Conservation (phyloP, 1,139 yeast species). For the Williopsis jadinii region DNA sequence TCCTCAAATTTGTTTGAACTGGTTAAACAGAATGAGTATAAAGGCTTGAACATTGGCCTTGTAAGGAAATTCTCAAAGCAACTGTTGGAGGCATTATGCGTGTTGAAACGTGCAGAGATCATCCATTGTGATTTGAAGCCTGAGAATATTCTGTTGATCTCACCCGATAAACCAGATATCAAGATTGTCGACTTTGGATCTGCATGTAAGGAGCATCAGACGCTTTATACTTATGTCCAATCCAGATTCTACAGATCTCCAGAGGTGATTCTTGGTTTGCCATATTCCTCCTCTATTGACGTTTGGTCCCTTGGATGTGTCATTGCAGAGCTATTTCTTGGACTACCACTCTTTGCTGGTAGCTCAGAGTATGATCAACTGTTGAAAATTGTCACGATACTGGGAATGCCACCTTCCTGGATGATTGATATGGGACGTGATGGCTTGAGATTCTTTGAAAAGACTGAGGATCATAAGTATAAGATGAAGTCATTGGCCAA, state of each 20-base stretch:
- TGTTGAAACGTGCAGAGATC: slow-evolving; percentile 74
- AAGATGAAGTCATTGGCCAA: slow-evolving; percentile 49
- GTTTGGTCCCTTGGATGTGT: slow-evolving; percentile 99
- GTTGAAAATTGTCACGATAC: slow-evolving; percentile 71
- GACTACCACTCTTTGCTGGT: slow-evolving; percentile 94
- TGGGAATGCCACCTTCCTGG: slow-evolving; percentile 89
- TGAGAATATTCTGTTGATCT: slow-evolving; percentile 78
- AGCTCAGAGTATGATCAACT: slow-evolving; percentile 90
- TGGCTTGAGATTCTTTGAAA: slow-evolving; percentile 61
- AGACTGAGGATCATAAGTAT: slow-evolving; percentile 33
- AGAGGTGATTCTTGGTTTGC: slow-evolving; percentile 86
- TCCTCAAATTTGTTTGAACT: slow-evolving; percentile 87
- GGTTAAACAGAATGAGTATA: slow-evolving; percentile 88
- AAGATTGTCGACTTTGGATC: slow-evolving; percentile 96
- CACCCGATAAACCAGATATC: slow-evolving; percentile 79
- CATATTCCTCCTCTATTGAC: slow-evolving; percentile 87
- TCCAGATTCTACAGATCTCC: slow-evolving; percentile 95
- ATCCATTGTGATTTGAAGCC: slow-evolving; percentile 98
- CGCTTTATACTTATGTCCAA: slow-evolving; percentile 89
- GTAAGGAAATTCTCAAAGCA: slow-evolving; percentile 78
- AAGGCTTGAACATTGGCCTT: slow-evolving; percentile 76
- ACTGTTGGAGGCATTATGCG: slow-evolving; percentile 70
- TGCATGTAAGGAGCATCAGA: slow-evolving; percentile 88
- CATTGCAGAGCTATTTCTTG: slow-evolving; percentile 86
- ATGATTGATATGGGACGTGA: slow-evolving; percentile 96